Evolutionary conservation across 192 early-diverging fungal genomes (phyloP).

Genomic region (Coemansia erecta): DNA sequence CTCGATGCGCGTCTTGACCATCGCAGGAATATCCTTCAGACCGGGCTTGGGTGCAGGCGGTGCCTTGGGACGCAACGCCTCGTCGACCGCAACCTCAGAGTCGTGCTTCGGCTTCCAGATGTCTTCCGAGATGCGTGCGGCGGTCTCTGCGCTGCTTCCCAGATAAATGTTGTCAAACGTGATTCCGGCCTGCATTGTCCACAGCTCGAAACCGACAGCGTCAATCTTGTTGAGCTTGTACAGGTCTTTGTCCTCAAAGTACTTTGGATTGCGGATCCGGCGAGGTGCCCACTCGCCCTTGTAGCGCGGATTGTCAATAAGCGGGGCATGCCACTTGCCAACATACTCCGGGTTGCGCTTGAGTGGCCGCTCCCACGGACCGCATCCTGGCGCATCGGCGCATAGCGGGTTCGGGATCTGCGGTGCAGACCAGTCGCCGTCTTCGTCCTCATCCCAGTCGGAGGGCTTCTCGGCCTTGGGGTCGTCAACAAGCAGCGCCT

Average conservation of each 20-base stretch:
- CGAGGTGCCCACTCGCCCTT: slow-evolving; percentile 86
- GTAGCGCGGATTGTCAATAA: slow-evolving; percentile 91
- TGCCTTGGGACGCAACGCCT: slow-evolving; percentile 33
- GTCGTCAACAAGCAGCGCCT: slow-evolving; percentile 69
- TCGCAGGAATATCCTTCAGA: slow-evolving; percentile 7
- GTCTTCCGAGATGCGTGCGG: slow-evolving; percentile 69
- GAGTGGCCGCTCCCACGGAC: slow-evolving; percentile 76
- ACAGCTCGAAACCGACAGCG: slow-evolving; percentile 88
- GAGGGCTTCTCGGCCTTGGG: slow-evolving; percentile 80
- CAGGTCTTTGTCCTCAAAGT: slow-evolving; percentile 75
- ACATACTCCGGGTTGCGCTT: slow-evolving; percentile 86
- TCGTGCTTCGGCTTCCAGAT: slow-evolving; percentile 76
- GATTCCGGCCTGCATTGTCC: slow-evolving; percentile 89
- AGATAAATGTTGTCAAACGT: slow-evolving; percentile 92
- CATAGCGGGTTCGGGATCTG: slow-evolving; percentile 80
- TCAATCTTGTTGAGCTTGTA: slow-evolving; percentile 77
- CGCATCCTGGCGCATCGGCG: slow-evolving; percentile 68
- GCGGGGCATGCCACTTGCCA: slow-evolving; percentile 81
- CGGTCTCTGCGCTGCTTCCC: slow-evolving; percentile 68
- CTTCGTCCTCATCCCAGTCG: slow-evolving; percentile 92
- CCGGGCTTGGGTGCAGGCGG: slow-evolving; percentile 16
- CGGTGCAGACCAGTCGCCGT: slow-evolving; percentile 87
- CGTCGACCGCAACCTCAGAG: slow-evolving; percentile 56
- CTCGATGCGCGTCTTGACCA: slow-evolving; percentile 28
- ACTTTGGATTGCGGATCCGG: slow-evolving; percentile 82